These are phyloP conservation scores for Pythium coloratum DNA, from an alignment of 352 stramenopile species.

Conservation along the genomic window DNA sequence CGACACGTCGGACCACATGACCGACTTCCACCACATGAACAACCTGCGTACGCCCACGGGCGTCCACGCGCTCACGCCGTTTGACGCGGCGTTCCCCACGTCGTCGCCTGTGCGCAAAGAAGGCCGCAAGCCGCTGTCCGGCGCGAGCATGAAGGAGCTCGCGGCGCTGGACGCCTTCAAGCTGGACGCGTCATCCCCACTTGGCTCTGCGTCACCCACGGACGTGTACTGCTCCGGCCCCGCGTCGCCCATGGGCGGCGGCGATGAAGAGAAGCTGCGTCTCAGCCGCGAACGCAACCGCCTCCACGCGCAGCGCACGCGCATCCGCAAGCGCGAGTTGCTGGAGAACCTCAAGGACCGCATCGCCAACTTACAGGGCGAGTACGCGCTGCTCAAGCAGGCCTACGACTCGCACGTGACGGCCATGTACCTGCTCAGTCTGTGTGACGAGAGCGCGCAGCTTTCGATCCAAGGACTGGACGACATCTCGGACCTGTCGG, in stretches of 20 bases:
- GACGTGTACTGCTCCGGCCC: constrained; percentile 17
- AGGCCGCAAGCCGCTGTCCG: constrained; percentile 15
- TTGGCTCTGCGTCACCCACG: constrained; percentile 41
- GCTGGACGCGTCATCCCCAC: constrained; percentile 31
- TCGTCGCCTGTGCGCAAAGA: constrained; percentile 74
- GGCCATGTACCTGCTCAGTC: constrained; percentile 56
- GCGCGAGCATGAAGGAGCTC: constrained; percentile 22
- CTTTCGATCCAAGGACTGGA: constrained; percentile 54
- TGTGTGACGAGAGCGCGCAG: constrained; percentile 40
- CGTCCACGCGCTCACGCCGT: constrained; percentile 33
- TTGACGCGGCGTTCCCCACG: constrained; percentile 39
- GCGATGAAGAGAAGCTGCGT: constrained; percentile 67
- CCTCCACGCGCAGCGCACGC: constrained; percentile 70
- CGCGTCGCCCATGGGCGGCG: constrained; percentile 9
- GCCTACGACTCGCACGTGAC: constrained; percentile 77
- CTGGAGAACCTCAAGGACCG: constrained; percentile 74
- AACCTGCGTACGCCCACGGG: constrained; percentile 60
- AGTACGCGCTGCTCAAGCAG: constrained; percentile 68
- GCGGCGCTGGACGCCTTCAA: constrained; percentile 35
- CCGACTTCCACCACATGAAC: constrained; percentile 36
- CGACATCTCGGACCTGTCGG: constrained; percentile 39
- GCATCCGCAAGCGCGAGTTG: constrained; percentile 75
- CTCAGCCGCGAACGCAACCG: constrained; percentile 77
- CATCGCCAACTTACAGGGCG: constrained; percentile 57
- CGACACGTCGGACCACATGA: constrained; percentile 23